These are phyloP conservation scores for Dactylorhiza incarnata DNA, from an alignment of 106 monocot species.

Conservation along the genomic window DNA sequence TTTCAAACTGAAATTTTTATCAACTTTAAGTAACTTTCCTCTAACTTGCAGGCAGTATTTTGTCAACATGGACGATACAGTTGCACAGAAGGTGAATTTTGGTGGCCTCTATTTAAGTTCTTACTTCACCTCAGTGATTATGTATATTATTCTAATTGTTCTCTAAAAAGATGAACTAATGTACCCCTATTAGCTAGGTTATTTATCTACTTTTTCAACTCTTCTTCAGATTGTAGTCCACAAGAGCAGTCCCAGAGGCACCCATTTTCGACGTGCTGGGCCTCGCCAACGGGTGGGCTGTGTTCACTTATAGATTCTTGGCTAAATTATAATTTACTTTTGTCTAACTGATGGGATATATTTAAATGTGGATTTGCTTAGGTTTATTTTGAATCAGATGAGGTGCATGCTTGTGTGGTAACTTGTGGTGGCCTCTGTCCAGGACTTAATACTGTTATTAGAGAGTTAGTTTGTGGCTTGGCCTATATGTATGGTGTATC, in stretches of 20 bases:
- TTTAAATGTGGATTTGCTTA: constrained; percentile 10
- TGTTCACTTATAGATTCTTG: not conserved
- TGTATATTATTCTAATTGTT: not conserved
- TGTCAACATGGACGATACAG: constrained; percentile 75
- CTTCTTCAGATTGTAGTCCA: constrained; percentile 73
- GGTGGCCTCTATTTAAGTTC: not conserved
- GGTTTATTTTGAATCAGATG: constrained; percentile 73
- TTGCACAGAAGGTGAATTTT: constrained; percentile 53
- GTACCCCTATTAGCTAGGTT: not conserved
- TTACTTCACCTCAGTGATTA: not conserved
- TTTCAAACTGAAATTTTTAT: not conserved
- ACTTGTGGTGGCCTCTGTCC: constrained; percentile 72
- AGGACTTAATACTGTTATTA: constrained; percentile 63
- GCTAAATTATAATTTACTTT: not conserved
- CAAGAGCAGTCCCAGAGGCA: constrained; percentile 53
- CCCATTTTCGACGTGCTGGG: constrained; percentile 78
- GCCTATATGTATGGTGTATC: constrained; percentile 61
- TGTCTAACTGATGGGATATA: not conserved
- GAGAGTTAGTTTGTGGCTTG: constrained; percentile 62
- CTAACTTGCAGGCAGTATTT: constrained; percentile 70
- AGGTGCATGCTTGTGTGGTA: constrained; percentile 62
- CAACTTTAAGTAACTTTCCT: not conserved
- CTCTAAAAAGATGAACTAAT: not conserved
- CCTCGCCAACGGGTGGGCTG: constrained; percentile 68
- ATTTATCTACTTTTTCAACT: not conserved